phyloP scores from a whole-genome alignment of 441 rosid genomes.

The Pelargonium fulgidum region DNA sequence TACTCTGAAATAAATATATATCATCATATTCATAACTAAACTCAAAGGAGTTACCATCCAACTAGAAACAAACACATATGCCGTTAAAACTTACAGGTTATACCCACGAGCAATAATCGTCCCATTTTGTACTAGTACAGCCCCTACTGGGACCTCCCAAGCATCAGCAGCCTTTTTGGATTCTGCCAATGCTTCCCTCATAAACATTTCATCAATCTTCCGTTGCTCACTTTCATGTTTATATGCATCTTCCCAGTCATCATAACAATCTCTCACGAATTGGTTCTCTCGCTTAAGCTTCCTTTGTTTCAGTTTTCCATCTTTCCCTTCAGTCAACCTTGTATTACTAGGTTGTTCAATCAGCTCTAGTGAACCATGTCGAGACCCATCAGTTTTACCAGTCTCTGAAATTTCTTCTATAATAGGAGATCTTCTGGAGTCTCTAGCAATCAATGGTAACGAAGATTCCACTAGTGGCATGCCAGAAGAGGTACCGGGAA shows the following conservation, averaged over 20 bases:
- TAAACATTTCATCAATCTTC: slow-evolving; percentile 72
- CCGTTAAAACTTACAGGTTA: slow-evolving; percentile 63
- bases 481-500: slow-evolving; percentile 31
- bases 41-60: slow-evolving; percentile 14
- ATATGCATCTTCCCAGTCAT: slow-evolving; percentile 98
- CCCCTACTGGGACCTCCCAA: slow-evolving; percentile 99
- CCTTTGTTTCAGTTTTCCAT: slow-evolving; percentile 45
- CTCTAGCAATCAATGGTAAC: slow-evolving; percentile 33
- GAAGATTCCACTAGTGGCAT: slow-evolving; percentile 33
- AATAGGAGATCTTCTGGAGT: slow-evolving; percentile 30
- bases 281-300: slow-evolving; percentile 67
- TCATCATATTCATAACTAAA: slow-evolving; percentile 3
- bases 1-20: slow-evolving; percentile 50
- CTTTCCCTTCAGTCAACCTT: slow-evolving; percentile 36
- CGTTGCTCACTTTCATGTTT: slow-evolving; percentile 58
- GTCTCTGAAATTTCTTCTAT: slow-evolving; percentile 38
- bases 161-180: slow-evolving; percentile 90
- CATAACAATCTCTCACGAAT: slow-evolving; percentile 69
- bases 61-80: slow-evolving; percentile 12
- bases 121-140: slow-evolving; percentile 84
- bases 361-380: slow-evolving; percentile 33
- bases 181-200: slow-evolving; percentile 91
- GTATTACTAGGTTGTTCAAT: slow-evolving; percentile 33
- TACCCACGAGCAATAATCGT: slow-evolving; percentile 86
- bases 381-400: slow-evolving; percentile 28